Evolutionary conservation across 73 alveolate genomes (phyloP).

Genomic region (Paramecium pentaurelia): DNA sequence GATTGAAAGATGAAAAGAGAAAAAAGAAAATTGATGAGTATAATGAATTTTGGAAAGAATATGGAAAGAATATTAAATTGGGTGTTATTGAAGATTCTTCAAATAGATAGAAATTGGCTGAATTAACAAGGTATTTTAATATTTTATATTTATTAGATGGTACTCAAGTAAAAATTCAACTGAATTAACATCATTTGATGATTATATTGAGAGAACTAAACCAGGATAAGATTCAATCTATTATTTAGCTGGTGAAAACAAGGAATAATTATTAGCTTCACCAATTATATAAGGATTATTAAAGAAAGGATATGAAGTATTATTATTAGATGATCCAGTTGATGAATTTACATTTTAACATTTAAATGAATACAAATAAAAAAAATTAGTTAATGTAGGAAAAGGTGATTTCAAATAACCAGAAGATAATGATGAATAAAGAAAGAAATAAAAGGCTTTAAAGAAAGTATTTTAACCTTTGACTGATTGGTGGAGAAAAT

Average conservation of each 20-base stretch:
- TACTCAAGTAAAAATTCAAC: conserved; percentile 93
- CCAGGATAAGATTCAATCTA: conserved; percentile 97
- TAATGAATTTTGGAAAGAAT: conserved; percentile 94
- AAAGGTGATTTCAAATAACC: conserved; percentile 92
- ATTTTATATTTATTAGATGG: conserved; percentile 79
- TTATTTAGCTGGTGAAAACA: conserved; percentile 97
- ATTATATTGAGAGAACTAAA: conserved; percentile 95
- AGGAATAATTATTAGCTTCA: conserved; percentile 85
- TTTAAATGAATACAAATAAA: conserved; percentile 89
- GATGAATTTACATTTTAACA: conserved; percentile 96
- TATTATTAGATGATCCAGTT: conserved; percentile 95
- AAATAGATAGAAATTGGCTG: conserved; percentile 96
- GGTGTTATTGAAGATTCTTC: conserved; percentile 99
- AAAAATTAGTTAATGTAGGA: conserved; percentile 92
- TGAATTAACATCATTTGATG: conserved; percentile 94
- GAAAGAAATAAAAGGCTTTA: conserved; percentile 86
- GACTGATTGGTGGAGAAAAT: conserved; percentile 95
- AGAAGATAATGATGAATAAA: conserved; percentile 79
- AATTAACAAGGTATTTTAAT: conserved; percentile 86
- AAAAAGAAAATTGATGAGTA: conserved; percentile 66
- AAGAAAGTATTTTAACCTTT: conserved; percentile 93
- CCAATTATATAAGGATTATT: conserved; percentile 94
- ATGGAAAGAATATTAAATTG: conserved; percentile 95
- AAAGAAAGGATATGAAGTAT: conserved; percentile 92
- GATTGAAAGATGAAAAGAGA: conserved; percentile 73